These are phyloP conservation scores for Tulasnella sp. DNA, from an alignment of 768 basidiomycete species.

Conservation along the genomic window DNA sequence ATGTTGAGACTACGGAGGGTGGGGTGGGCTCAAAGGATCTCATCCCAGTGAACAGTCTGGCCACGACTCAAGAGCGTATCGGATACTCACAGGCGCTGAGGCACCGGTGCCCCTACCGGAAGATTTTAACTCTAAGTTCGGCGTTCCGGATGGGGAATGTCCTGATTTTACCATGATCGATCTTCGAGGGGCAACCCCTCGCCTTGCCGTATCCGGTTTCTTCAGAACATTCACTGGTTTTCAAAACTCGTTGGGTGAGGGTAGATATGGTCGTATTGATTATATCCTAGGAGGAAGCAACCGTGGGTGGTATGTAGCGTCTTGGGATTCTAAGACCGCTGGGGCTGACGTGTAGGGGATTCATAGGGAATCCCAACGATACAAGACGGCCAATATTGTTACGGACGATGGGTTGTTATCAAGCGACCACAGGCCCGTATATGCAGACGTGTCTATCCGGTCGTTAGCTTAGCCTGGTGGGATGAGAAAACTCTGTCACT, in stretches of 20 bases:
- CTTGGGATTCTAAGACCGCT: not conserved
- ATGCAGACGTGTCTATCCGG: conserved; percentile 21
- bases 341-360: conserved; percentile 19
- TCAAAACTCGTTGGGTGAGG: not conserved
- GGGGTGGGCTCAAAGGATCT: not conserved
- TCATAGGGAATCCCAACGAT: conserved; percentile 22
- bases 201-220: conserved; percentile 33
- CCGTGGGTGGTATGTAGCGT: conserved; percentile 31
- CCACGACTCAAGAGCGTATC: conserved; percentile 38
- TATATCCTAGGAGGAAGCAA: conserved; percentile 42
- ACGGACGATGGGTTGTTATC: conserved; percentile 41
- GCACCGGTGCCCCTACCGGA: conserved; percentile 33
- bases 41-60: conserved; percentile 23
- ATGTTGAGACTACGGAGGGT: not conserved
- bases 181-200: conserved; percentile 33
- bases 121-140: conserved; percentile 34
- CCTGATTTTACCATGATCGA: conserved; percentile 34
- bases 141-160: conserved; percentile 24
- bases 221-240: conserved; percentile 23
- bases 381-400: conserved; percentile 32
- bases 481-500: not conserved
- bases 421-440: conserved; percentile 47
- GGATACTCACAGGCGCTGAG: conserved; percentile 35
- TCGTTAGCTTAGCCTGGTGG: not conserved
- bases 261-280: conserved; percentile 32